Conservation (phyloP, 345 rosid genomes). For the Boechera retrofracta region DNA sequence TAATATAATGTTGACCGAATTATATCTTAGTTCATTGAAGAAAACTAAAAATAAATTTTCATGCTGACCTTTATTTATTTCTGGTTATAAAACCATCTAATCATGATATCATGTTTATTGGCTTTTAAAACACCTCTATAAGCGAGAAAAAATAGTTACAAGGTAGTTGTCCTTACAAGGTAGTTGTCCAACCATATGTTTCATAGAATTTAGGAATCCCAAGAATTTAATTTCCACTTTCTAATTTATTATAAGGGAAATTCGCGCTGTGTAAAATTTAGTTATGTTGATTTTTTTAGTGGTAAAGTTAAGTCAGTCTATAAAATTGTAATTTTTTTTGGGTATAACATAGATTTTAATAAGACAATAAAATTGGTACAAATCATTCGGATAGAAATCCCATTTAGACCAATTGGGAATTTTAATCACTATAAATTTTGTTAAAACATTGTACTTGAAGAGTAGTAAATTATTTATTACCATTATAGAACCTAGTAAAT, state of each 20-base stretch:
- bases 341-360: background rate
- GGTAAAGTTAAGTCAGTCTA: background rate
- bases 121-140: slow-evolving; percentile 15
- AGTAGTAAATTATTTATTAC: background rate
- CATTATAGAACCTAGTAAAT: slow-evolving; percentile 1
- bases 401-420: background rate
- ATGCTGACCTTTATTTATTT: slow-evolving; percentile 27
- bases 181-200: slow-evolving; percentile 22
- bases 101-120: slow-evolving; percentile 43
- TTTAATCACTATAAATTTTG: background rate
- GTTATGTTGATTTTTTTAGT: background rate
- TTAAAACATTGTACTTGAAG: background rate
- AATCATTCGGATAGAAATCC: background rate
- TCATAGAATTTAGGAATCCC: background rate
- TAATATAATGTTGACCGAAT: slow-evolving; percentile 24
- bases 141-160: slow-evolving; percentile 17
- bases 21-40: slow-evolving; percentile 4
- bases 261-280: background rate
- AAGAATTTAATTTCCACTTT: background rate
- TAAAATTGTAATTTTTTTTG: background rate
- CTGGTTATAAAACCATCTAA: slow-evolving; percentile 19
- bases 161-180: slow-evolving; percentile 13
- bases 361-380: background rate
- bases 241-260: background rate
- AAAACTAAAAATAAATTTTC: background rate